phyloP scores from a whole-genome alignment of 805 yeast species.

The Naumovozyma baii region DNA sequence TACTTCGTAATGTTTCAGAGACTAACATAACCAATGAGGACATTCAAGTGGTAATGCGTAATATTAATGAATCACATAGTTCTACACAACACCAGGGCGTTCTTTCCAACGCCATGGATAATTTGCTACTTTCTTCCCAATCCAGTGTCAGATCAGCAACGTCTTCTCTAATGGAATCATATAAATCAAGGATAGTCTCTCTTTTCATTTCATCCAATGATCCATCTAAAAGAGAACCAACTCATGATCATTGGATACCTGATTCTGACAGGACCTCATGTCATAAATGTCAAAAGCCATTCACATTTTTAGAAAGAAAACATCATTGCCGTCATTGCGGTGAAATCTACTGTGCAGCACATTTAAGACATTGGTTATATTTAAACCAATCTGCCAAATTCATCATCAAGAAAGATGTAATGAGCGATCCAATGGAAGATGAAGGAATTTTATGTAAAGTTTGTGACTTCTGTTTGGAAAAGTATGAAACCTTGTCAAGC shows the following conservation, averaged over 20 bases:
- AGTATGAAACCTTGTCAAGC: conserved; percentile 40
- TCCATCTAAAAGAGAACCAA: conserved; percentile 30
- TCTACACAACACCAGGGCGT: background rate
- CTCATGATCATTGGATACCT: conserved; percentile 62
- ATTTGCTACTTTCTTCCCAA: background rate
- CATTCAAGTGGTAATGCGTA: background rate
- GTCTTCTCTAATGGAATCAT: conserved; percentile 16
- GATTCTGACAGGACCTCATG: conserved; percentile 60
- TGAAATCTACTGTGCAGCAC: conserved; percentile 64
- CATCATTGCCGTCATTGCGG: conserved; percentile 87
- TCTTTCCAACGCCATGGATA: background rate
- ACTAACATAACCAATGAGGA: conserved; percentile 37
- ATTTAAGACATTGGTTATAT: conserved; percentile 48
- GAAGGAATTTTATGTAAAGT: conserved; percentile 58
- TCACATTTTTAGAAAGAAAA: conserved; percentile 68
- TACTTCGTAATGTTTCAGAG: conserved; percentile 45
- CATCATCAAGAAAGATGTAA: conserved; percentile 31
- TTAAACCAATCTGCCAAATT: conserved; percentile 52
- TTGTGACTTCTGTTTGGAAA: conserved; percentile 56
- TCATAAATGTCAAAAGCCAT: conserved; percentile 53
- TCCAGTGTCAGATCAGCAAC: conserved; percentile 6
- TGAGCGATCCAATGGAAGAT: conserved; percentile 1
- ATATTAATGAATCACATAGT: background rate
- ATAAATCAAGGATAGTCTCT: background rate
- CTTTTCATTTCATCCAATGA: background rate